Base-by-base conservation (phyloP, 805 yeast genomes). In the Metschnikowia amazonensis region DNA sequence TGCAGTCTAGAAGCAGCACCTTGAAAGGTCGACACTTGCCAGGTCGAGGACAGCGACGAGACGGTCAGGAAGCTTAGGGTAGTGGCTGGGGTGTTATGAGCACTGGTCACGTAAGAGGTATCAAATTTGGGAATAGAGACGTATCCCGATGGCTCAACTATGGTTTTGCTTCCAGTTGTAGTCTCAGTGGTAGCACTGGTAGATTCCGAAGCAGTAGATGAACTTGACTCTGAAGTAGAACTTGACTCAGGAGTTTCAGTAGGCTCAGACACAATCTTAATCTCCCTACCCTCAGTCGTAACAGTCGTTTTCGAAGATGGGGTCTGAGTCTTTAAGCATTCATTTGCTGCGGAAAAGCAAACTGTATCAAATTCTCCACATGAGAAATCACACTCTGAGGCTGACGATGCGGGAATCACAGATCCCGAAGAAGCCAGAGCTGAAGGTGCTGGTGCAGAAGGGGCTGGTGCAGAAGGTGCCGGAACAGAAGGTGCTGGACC, bases 1-100 rank as follows among this genome's bases (percentile, higher is more conserved):
- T 27, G 31, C 17, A 32, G 31, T 7, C 16, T 18, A 8, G 41
- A 17, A 6, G 32, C 41, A 17, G 24, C 16, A 2, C 31, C 41
- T 17, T 36, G 31, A 17, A 27, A 36, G 11, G 41, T 36, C 24
- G 41, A 10, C 16, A 36, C 41, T 36, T 36, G 23, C 41, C 41
- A 36, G 14, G 21, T 5, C 5, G 41, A 16, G 16, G 41, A 11
- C 23, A 17, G 41, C 24, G 31, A 16, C 10, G 23, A 18, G 17
- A 36, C 16, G n/a, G 32, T 24, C 39, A 24, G 39, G 20, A 16
- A 36, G 24, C n/a, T 17, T 3, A 36, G 25, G 16, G 41, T 24
- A 18, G 38, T 23, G 41, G 32, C 16, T n/a, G 23, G 30, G 16
- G 30, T 10, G 21, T 27, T n/a, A 13, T 13, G 16, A 28, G 38